phyloP scores from a whole-genome alignment of 2,329 filamentous ascomycete genomes.

The Stagonosporopsis cucurbitacearum region DNA sequence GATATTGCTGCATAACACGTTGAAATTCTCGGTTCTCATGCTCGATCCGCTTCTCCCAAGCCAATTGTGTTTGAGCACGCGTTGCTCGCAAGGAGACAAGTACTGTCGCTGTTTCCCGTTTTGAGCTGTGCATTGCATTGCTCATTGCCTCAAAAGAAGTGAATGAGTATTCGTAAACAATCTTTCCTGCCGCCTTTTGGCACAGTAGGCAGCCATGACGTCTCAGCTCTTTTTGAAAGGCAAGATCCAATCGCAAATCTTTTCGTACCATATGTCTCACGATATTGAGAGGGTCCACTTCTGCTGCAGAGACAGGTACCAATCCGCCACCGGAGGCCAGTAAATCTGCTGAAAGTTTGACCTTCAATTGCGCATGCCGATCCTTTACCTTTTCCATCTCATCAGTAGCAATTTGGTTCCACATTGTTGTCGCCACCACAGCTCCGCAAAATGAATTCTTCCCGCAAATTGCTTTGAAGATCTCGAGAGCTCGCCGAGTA shows the following conservation, averaged over 20 bases:
- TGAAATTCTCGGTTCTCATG: background rate
- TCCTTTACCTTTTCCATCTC: background rate
- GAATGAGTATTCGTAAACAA: background rate
- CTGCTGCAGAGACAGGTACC: background rate
- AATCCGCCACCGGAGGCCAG: background rate
- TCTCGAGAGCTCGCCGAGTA: conserved; percentile 50
- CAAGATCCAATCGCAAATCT: background rate
- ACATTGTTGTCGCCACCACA: conserved; percentile 53
- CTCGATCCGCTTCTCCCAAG: background rate
- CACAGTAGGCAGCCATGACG: background rate
- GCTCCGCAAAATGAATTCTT: conserved; percentile 50
- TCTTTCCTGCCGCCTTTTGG: background rate
- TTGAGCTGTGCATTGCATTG: background rate
- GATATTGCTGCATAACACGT: background rate
- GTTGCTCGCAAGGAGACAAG: background rate
- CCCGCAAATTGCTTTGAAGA: conserved; percentile 55
- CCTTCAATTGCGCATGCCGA: background rate
- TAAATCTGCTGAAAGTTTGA: background rate
- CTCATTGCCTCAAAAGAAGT: background rate
- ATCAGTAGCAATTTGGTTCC: conserved; percentile 36
- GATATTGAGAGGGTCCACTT: background rate
- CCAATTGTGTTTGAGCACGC: background rate
- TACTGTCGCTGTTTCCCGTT: background rate
- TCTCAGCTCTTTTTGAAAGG: background rate
- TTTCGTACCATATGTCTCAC: background rate